phyloP scores from a whole-genome alignment of 805 yeast genomes.

The Suhomyces kilbournensis region DNA sequence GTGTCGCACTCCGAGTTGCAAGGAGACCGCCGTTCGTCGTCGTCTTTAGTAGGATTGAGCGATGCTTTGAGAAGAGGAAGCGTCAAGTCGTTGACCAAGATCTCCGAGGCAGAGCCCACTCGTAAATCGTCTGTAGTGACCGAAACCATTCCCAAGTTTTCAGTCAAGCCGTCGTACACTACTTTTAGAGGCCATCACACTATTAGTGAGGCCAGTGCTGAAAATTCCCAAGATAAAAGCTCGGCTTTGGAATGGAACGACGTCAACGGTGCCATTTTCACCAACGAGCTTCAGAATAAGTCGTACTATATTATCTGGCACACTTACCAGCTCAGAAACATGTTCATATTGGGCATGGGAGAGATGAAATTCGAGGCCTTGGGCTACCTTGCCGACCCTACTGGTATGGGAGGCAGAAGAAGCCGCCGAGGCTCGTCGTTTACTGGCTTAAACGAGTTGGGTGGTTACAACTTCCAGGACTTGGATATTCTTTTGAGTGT shows the following conservation, averaged over 20 bases:
- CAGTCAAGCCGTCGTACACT: slow-evolving; percentile 28
- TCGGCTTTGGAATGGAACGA: slow-evolving; percentile 8
- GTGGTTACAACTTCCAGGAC: slow-evolving; percentile 42
- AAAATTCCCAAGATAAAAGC: background rate
- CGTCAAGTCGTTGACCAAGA: slow-evolving; percentile 20
- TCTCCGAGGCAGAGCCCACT: slow-evolving; percentile 14
- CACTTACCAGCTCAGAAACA: slow-evolving; percentile 12
- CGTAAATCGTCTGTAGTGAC: slow-evolving; percentile 27
- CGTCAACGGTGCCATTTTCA: slow-evolving; percentile 36
- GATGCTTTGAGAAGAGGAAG: slow-evolving; percentile 19
- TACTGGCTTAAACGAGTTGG: slow-evolving; percentile 36
- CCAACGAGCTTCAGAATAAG: slow-evolving; percentile 37
- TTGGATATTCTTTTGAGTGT: slow-evolving; percentile 30
- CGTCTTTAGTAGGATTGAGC: slow-evolving; percentile 30
- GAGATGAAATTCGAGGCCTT: slow-evolving; percentile 29
- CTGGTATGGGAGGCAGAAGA: slow-evolving; percentile 11
- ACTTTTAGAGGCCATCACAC: background rate
- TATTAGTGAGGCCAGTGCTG: background rate
- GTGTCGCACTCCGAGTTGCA: slow-evolving; percentile 32
- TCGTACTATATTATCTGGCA: slow-evolving; percentile 36
- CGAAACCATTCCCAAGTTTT: slow-evolving; percentile 26
- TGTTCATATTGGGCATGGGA: slow-evolving; percentile 33
- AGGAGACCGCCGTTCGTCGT: slow-evolving; percentile 29
- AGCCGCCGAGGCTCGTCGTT: slow-evolving; percentile 36
- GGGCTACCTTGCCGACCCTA: slow-evolving; percentile 15